A percentile compares a stretch with the other conserved stretches of the same genome.
Conservation (phyloP, 1,284 basidiomycete genomes). For the Cutaneotrichosporon spelunceum region DNA sequence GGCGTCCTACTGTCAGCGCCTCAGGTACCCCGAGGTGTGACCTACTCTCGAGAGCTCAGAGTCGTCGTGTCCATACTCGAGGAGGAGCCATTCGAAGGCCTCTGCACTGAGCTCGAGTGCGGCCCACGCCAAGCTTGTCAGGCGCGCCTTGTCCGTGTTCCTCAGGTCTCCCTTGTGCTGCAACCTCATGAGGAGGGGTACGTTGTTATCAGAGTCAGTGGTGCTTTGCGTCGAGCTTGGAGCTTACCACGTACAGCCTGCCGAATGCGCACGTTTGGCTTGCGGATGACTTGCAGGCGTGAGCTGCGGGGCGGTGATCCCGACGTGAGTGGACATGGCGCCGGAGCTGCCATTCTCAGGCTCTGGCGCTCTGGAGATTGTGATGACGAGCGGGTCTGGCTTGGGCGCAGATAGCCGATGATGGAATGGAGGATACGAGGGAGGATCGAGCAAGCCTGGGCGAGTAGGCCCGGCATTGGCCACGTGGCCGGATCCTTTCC, state of each 20-base stretch:
- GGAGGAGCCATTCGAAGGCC: conserved; percentile 80
- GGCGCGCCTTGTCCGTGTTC: conserved; percentile 69
- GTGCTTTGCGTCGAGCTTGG: not conserved
- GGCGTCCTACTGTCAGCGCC: conserved; percentile 63
- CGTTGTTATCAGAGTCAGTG: conserved; percentile 70
- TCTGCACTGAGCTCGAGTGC: conserved; percentile 79
- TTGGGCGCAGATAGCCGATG: conserved; percentile 10
- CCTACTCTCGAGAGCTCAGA: conserved; percentile 79
- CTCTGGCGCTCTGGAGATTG: not conserved
- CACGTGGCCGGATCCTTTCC: not conserved
- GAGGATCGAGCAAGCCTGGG: too few relatives aligned
- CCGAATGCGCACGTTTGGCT: conserved; percentile 35
- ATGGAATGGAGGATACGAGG: too few relatives aligned
- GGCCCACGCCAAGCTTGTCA: conserved; percentile 84
- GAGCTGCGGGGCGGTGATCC: conserved; percentile 2
- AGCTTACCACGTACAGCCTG: conserved; percentile 46
- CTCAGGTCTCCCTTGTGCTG: conserved; percentile 73
- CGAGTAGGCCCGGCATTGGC: not conserved
- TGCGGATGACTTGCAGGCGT: conserved; percentile 35
- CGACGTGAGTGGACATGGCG: conserved; percentile 7
- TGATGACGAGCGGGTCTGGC: not conserved
- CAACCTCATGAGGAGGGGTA: conserved; percentile 74
- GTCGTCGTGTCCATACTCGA: conserved; percentile 81
- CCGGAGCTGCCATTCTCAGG: conserved; percentile 8
- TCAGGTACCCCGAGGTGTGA: conserved; percentile 23